Conservation (phyloP, 1,284 basidiomycete species). For the Trichosporon sp. region DNA sequence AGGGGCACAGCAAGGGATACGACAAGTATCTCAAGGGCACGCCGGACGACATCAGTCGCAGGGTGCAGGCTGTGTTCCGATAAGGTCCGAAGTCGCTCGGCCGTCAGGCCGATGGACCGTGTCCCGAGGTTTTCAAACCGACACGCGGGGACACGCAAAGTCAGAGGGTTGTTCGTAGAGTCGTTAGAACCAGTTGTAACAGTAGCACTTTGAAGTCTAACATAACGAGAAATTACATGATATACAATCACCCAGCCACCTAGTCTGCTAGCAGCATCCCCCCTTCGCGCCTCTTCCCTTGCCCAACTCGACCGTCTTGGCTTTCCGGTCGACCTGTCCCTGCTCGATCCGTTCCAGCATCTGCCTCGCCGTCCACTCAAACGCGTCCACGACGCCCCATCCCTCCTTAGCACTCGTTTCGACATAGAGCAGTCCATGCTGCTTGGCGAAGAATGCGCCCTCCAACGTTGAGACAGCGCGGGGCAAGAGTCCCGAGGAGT, state of each 20-base stretch:
- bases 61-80: slow-evolving; percentile 48
- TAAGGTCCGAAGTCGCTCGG: slow-evolving; percentile 20
- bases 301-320: slow-evolving; percentile 2
- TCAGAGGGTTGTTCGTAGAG: too few relatives aligned
- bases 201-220: background rate
- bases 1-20: slow-evolving; percentile 41
- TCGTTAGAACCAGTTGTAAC: too few relatives aligned
- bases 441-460: slow-evolving; percentile 47
- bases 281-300: background rate
- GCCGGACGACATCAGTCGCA: slow-evolving; percentile 45
- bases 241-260: background rate
- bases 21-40: slow-evolving; percentile 50
- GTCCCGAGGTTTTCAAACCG: too few relatives aligned
- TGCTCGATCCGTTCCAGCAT: slow-evolving; percentile 43
- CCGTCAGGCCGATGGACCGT: too few relatives aligned
- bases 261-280: background rate
- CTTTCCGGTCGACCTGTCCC: slow-evolving; percentile 37
- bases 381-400: slow-evolving; percentile 52
- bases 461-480: slow-evolving; percentile 43
- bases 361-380: slow-evolving; percentile 53
- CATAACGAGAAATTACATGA: slow-evolving; percentile 9
- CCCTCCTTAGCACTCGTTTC: slow-evolving; percentile 54
- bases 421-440: slow-evolving; percentile 50
- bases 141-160: too few relatives aligned
- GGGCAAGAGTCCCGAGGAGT: slow-evolving; percentile 31